Percentiles rank a stretch among this genome's conserved stretches.
These are phyloP conservation scores for Aspergillus leporis DNA, from an alignment of 495 filamentous ascomycete species.

Conservation along the genomic window DNA sequence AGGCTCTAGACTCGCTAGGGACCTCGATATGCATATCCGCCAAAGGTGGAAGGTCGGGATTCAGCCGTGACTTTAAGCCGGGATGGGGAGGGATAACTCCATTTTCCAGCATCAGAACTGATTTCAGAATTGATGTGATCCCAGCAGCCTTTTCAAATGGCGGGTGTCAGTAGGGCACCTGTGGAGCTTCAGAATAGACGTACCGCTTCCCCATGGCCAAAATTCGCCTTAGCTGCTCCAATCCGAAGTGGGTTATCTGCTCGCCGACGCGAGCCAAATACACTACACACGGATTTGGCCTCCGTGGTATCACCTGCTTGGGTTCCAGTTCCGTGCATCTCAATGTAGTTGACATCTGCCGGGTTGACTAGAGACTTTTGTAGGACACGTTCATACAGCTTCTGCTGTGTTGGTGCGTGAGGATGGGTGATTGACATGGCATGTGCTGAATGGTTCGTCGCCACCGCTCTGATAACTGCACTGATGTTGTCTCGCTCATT, in stretches of 20 bases:
- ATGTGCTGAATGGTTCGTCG: slow-evolving; percentile 40
- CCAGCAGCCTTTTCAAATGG: too few species aligned
- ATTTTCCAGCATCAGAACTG: slow-evolving; percentile 31
- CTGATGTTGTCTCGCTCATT: slow-evolving; percentile 44
- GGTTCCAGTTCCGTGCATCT: slow-evolving; percentile 50
- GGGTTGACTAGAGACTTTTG: slow-evolving; percentile 44
- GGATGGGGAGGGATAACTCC: slow-evolving; percentile 33
- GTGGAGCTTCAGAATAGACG: too few species aligned
- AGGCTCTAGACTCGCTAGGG: too few species aligned
- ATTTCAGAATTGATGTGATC: slow-evolving; percentile 32
- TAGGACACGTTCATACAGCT: slow-evolving; percentile 45
- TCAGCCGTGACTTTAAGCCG: slow-evolving; percentile 41
- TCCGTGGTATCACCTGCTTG: slow-evolving; percentile 38
- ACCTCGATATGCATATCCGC: slow-evolving; percentile 19
- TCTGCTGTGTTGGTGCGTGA: slow-evolving; percentile 46
- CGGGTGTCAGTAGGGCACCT: too few species aligned
- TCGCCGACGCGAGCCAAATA: slow-evolving; percentile 18
- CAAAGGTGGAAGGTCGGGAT: slow-evolving; percentile 26
- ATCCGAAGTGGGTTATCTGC: slow-evolving; percentile 17
- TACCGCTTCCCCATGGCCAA: slow-evolving; percentile 42
- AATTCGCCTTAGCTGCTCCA: slow-evolving; percentile 34
- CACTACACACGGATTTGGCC: slow-evolving; percentile 22
- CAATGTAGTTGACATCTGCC: slow-evolving; percentile 49
- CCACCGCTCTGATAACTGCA: slow-evolving; percentile 34
- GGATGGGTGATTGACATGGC: slow-evolving; percentile 45